Base-by-base conservation (phyloP, 352 stramenopile genomes). In the Blastocystis sp. region DNA sequence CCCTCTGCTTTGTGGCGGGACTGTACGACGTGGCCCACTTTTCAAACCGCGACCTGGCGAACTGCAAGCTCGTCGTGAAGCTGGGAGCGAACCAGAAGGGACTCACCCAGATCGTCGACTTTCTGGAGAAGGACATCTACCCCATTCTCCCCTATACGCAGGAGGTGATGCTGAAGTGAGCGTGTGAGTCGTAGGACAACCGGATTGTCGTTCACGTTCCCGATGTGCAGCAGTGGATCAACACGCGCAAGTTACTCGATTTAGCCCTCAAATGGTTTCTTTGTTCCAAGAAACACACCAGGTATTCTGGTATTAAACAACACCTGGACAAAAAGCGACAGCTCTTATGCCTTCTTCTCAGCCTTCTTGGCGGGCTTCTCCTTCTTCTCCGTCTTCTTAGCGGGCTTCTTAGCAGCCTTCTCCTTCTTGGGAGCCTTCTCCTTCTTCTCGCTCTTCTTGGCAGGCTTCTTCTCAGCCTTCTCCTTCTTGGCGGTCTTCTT, bases 401-500 rank as follows among this genome's bases (percentile, higher is more conserved):
- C n/a, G 42, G 71, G 21, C 14, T 24, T 65, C 54, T 81, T 81
- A 52, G 68, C 24, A 21, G 24, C 14, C 62, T 69, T 69, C 28
- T 40, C 68, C 34, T 88, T 76, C 61, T 88, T 88, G 1, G 59
- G 21, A 14, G 78, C 19, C 28, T 78, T 88, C 48, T 57, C 48
- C 48, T 57, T 57, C 62, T 69, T 69, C 11, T 40, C 28, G 7
- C 7, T 45, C 40, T 69, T 69, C 28, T 40, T 40, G 40, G 62
- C 28, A 1, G 62, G 28, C 62, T 69, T 69, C 62, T 69, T 69
- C 21, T 76, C 48, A 48, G 1, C 54, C 14, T 43, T 43, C 24
- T 63, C 59, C 78, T 88, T 88, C 78, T 88, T 88, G 3, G 80
- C 77, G 9, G 52, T 77, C 45, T 87, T 87, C 78, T 88, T 78